Base-by-base conservation (phyloP, 345 rosid genomes). In the Citrus inodora region DNA sequence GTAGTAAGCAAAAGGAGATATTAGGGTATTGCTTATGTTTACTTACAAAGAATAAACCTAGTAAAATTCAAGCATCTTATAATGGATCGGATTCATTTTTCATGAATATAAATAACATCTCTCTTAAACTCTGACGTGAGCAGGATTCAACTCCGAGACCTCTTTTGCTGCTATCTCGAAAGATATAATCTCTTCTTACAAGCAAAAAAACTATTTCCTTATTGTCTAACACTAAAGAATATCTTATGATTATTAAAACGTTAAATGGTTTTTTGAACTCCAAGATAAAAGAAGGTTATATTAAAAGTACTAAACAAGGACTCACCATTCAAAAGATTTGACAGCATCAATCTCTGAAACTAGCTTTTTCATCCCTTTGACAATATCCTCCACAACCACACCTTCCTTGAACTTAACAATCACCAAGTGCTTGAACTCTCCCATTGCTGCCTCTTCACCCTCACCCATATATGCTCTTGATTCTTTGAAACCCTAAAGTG, bases 301-400 rank as follows among this genome's bases (percentile, higher is more conserved):
- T 46, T 46, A 66, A 17, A 3, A 67, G 9, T 8, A 42, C 72
- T 24, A 0, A 25, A 42, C 17, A 1, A 69, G 33, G 14, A 66
- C 86, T 75, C 55, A 94, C 98, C 98, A 96, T 83, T 88, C 95
- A 61, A 91, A 94, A 82, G 95, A 91, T 84, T 93, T 96, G 90
- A 96, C 95, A 76, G 82, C 73, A 82, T 92, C 95, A 60, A 90
- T 76, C 75, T 92, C 90, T 21, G 91, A 82, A 70, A 83, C 97
- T 67, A 94, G 88, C 80, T 91, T 92, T 89, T 92, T 93, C 85
- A 93, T 86, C 32, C 99, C 98, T 81, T 90, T 92, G 71, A 96
- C 53, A 70, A 96, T 83, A 72, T 91, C 97, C 46, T 89, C 93
- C 80, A 87, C 92, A 16, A 14, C 85, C 7, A 75, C 83, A 80